These are phyloP conservation scores for Zymoseptoria passerinii DNA, from an alignment of 2,329 filamentous ascomycete species.

Conservation along the genomic window DNA sequence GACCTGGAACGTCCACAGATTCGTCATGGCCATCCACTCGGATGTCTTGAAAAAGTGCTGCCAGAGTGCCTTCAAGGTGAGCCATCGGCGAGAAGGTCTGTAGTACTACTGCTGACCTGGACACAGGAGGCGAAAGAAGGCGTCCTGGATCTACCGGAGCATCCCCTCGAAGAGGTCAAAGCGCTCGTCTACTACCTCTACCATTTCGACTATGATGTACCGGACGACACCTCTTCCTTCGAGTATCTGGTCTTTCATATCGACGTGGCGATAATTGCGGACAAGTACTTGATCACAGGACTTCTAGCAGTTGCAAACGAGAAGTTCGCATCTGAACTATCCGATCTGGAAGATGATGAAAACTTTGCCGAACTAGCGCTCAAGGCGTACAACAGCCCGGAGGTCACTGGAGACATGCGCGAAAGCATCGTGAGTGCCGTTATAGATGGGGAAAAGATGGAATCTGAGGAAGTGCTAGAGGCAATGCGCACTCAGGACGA, in stretches of 20 bases:
- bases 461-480: not conserved
- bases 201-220: not conserved
- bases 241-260: not conserved
- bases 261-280: slow-evolving; percentile 4
- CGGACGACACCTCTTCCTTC: not conserved
- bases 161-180: not conserved
- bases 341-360: not conserved
- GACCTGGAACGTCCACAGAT: not conserved
- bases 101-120: not conserved
- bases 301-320: slow-evolving; percentile 1
- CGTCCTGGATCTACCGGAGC: not conserved
- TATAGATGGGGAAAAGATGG: not conserved
- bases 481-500: not conserved
- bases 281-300: slow-evolving; percentile 9
- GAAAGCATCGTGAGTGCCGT: not conserved
- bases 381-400: not conserved
- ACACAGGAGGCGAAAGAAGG: not conserved
- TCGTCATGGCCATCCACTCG: not conserved
- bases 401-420: not conserved
- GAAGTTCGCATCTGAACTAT: not conserved
- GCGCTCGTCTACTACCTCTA: not conserved
- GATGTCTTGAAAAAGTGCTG: not conserved
- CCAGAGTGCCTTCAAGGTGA: not conserved
- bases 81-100: not conserved
- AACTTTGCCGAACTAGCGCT: not conserved